A percentile compares a stretch with the other conserved stretches of the same genome.
phyloP scores from a whole-genome alignment of 805 yeast genomes.

The Wickerhamiella qilinensis region DNA sequence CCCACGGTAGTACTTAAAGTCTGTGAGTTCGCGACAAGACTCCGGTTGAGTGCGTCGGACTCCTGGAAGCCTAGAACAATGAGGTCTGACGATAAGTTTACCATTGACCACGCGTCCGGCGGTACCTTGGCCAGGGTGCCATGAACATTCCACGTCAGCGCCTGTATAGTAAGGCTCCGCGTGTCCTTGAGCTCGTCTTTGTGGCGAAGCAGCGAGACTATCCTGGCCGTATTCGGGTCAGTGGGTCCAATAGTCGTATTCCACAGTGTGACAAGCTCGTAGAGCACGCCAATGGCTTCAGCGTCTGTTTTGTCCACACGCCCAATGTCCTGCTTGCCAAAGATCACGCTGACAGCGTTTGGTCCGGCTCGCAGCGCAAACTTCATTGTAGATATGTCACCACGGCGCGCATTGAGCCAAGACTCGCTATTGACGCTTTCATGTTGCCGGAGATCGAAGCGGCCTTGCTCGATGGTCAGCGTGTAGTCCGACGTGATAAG shows the following conservation, averaged over 20 bases:
- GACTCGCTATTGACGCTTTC: not conserved
- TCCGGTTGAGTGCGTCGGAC: slow-evolving; percentile 27
- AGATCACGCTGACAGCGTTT: not conserved
- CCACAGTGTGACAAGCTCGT: slow-evolving; percentile 11
- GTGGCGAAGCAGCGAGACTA: slow-evolving; percentile 9
- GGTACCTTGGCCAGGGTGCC: slow-evolving; percentile 18
- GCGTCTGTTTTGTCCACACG: not conserved
- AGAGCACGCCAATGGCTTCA: not conserved
- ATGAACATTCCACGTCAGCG: slow-evolving; percentile 27
- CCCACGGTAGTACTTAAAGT: slow-evolving; percentile 17
- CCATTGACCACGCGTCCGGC: slow-evolving; percentile 4
- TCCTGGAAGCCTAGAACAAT: slow-evolving; percentile 46
- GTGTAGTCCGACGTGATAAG: not conserved
- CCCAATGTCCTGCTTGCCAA: not conserved
- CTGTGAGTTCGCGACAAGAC: slow-evolving; percentile 19
- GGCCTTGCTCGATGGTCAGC: not conserved
- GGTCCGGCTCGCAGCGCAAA: not conserved
- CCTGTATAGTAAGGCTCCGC: slow-evolving; percentile 14
- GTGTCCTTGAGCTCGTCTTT: not conserved
- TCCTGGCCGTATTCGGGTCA: slow-evolving; percentile 11
- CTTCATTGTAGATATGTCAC: not conserved
- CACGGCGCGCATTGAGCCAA: not conserved
- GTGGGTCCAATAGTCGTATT: slow-evolving; percentile 14
- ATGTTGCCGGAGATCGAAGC: not conserved
- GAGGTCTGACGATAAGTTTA: slow-evolving; percentile 1